Conservation (phyloP, 2,329 filamentous ascomycete species). For the Stagonosporopsis chrysanthemi region DNA sequence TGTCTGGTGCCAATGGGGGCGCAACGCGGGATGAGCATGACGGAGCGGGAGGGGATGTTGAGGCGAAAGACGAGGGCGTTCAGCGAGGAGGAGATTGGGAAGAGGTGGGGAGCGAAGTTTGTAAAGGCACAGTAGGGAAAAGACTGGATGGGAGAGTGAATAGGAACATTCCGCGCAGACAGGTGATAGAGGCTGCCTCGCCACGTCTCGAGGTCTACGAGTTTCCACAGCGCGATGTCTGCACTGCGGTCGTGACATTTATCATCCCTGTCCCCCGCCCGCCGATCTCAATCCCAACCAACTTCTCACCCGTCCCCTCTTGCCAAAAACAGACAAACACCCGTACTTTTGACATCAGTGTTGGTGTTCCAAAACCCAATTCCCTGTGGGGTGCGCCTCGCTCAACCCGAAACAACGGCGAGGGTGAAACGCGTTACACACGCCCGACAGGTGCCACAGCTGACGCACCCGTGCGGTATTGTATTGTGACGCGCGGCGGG, state of each 20-base stretch:
- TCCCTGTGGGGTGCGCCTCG: neutral
- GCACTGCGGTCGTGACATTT: neutral
- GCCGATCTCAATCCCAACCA: neutral
- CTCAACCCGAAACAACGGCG: constrained; percentile 6
- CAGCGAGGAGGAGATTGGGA: constrained; percentile 67
- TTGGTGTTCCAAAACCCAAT: neutral
- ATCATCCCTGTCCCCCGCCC: neutral
- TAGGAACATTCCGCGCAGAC: too few relatives aligned
- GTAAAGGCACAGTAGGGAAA: constrained; percentile 33
- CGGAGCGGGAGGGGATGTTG: constrained; percentile 70
- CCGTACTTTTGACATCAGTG: too few relatives aligned
- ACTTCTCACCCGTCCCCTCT: too few relatives aligned
- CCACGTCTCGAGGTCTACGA: too few relatives aligned
- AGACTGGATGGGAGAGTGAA: too few relatives aligned
- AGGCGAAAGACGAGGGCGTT: constrained; percentile 71
- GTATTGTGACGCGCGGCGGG: constrained; percentile 5
- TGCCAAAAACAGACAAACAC: neutral
- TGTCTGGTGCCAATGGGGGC: constrained; percentile 77
- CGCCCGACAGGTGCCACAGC: neutral
- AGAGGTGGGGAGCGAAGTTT: constrained; percentile 60
- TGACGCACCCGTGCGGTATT: neutral
- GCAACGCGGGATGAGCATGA: constrained; percentile 71
- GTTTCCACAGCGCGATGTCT: neutral
- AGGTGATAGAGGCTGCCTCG: too few relatives aligned
- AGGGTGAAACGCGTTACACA: constrained; percentile 3